These are phyloP conservation scores for Solanum neorickii DNA, from an alignment of 257 asterid species.

Conservation along the genomic window DNA sequence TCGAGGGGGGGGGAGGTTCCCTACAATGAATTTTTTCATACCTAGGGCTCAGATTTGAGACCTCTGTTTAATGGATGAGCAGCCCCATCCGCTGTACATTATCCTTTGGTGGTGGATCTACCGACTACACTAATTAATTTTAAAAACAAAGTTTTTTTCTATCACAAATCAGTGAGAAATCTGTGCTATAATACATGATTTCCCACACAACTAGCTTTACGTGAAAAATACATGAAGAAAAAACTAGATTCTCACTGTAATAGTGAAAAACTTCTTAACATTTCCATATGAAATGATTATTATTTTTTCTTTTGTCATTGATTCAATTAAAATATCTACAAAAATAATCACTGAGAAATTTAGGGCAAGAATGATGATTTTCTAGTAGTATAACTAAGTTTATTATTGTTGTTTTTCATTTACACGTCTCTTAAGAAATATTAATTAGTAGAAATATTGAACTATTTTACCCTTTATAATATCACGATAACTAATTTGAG, in stretches of 20 bases:
- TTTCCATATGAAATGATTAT: neutral
- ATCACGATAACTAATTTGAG: neutral
- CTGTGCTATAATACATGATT: too few relatives aligned
- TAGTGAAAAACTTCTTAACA: neutral
- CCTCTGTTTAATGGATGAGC: too few relatives aligned
- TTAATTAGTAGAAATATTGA: neutral
- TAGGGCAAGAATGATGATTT: neutral
- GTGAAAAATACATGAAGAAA: neutral
- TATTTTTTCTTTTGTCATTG: neutral
- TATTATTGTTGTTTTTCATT: neutral
- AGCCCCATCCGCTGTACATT: too few relatives aligned
- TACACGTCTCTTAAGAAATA: neutral
- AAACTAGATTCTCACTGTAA: neutral
- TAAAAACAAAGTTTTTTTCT: too few relatives aligned
- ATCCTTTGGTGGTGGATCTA: too few relatives aligned
- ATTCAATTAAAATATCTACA: neutral
- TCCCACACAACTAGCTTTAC: neutral
- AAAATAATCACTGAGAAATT: neutral
- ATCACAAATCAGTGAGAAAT: too few relatives aligned
- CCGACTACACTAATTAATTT: too few relatives aligned
- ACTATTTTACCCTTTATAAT: neutral
- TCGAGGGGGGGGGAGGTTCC: too few relatives aligned
- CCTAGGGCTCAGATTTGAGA: too few relatives aligned
- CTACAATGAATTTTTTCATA: too few relatives aligned
- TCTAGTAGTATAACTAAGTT: neutral